A percentile compares a stretch with the other conserved stretches of the same genome.
Evolutionary conservation across 352 stramenopile species (phyloP).

Genomic region (Aphanomyces stellatus): DNA sequence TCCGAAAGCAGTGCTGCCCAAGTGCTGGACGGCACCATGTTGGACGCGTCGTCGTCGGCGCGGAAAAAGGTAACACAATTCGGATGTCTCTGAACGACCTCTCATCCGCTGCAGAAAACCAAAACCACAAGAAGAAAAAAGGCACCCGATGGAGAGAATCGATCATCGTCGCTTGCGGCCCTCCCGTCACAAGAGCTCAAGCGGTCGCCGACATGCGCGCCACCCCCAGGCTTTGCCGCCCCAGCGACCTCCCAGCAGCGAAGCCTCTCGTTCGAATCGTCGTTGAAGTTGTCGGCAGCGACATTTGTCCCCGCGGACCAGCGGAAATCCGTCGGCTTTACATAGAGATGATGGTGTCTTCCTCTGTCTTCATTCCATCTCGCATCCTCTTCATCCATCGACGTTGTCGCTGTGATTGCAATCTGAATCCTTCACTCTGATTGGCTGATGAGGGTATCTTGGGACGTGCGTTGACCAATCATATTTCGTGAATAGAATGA

Average conservation of each 20-base stretch:
- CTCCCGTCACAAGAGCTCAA: neutral
- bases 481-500: neutral
- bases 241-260: neutral
- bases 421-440: too few species aligned
- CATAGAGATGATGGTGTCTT: neutral
- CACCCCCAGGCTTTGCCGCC: neutral
- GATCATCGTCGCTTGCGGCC: neutral
- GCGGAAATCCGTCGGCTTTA: neutral
- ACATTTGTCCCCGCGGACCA: constrained; percentile 5
- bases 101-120: constrained; percentile 5
- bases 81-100: neutral
- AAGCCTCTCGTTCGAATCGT: constrained; percentile 7
- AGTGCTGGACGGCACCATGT: constrained; percentile 5
- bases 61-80: neutral
- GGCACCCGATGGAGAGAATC: neutral
- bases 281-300: neutral
- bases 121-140: constrained; percentile 3
- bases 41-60: neutral
- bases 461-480: too few species aligned
- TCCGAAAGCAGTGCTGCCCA: constrained; percentile 8
- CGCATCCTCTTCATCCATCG: too few species aligned
- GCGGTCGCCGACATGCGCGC: neutral
- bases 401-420: too few species aligned
- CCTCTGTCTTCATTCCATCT: neutral
- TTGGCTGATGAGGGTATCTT: too few species aligned